phyloP scores from a whole-genome alignment of 148 eudicot species.

The Rhododendron vialii region DNA sequence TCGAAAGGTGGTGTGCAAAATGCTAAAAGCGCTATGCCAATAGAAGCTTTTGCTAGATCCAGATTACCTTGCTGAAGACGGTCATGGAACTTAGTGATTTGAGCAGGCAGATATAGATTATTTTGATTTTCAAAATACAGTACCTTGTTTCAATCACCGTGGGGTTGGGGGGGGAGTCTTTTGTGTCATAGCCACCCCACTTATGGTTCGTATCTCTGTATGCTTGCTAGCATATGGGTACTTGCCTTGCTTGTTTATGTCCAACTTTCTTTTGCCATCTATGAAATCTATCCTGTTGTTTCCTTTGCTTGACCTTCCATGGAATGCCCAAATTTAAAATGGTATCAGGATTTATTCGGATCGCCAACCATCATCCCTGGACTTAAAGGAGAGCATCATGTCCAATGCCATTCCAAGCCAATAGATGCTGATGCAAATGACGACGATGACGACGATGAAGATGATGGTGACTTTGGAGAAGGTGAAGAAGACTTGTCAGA shows the following conservation, averaged over 20 bases:
- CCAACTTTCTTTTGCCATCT: background rate
- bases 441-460: slow-evolving; percentile 15
- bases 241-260: background rate
- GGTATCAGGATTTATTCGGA: slow-evolving; percentile 14
- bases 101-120: background rate
- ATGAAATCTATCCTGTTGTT: background rate
- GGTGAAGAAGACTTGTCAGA: slow-evolving; percentile 18
- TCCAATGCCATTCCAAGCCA: slow-evolving; percentile 13
- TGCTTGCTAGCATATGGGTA: background rate
- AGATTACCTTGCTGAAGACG: background rate
- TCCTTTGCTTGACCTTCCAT: slow-evolving; percentile 1
- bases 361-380: background rate
- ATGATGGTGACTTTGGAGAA: slow-evolving; percentile 16
- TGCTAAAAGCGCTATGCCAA: background rate
- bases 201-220: background rate
- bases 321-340: background rate
- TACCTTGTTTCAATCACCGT: background rate
- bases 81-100: background rate
- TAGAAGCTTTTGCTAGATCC: background rate
- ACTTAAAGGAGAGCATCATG: slow-evolving; percentile 12
- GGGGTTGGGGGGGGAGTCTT: background rate
- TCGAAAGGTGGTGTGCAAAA: background rate
- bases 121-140: background rate
- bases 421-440: slow-evolving; percentile 24
- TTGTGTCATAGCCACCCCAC: background rate